Evolutionary conservation across 2,329 filamentous ascomycete genomes (phyloP).

Genomic region (Akanthomyces uredinophilus): DNA sequence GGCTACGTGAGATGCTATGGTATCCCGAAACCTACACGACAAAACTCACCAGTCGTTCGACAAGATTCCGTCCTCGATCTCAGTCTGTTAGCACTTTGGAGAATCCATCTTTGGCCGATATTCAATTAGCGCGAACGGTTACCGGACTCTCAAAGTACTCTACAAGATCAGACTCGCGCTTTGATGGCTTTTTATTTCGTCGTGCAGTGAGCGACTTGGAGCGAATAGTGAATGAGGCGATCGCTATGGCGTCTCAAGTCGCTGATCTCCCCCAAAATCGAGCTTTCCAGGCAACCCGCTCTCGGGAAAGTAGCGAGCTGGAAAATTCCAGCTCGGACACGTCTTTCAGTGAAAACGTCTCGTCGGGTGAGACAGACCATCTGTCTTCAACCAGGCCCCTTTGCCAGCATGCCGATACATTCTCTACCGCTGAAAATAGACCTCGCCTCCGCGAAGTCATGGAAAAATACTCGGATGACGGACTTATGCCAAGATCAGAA

Average conservation of each 20-base stretch:
- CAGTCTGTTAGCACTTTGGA: background rate
- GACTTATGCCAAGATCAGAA: slow-evolving; percentile 3
- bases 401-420: slow-evolving; percentile 25
- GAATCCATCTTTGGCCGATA: slow-evolving; percentile 15
- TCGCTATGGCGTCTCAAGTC: slow-evolving; percentile 38
- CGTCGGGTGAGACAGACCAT: background rate
- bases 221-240: slow-evolving; percentile 41
- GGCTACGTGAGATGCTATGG: slow-evolving; percentile 30
- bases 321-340: background rate
- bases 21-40: slow-evolving; percentile 23
- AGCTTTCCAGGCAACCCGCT: slow-evolving; percentile 1
- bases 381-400: slow-evolving; percentile 13
- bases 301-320: background rate
- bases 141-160: slow-evolving; percentile 19
- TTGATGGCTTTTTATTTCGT: slow-evolving; percentile 29
- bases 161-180: slow-evolving; percentile 19
- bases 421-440: slow-evolving; percentile 19
- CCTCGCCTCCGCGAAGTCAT: slow-evolving; percentile 24
- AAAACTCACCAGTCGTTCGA: slow-evolving; percentile 25
- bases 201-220: slow-evolving; percentile 40
- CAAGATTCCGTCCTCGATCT: background rate
- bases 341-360: background rate
- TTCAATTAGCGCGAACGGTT: slow-evolving; percentile 17
- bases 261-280: slow-evolving; percentile 27
- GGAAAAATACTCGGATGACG: slow-evolving; percentile 23